Evolutionary conservation across 768 basidiomycete genomes (phyloP).

Genomic region (Collybia mongolica): DNA sequence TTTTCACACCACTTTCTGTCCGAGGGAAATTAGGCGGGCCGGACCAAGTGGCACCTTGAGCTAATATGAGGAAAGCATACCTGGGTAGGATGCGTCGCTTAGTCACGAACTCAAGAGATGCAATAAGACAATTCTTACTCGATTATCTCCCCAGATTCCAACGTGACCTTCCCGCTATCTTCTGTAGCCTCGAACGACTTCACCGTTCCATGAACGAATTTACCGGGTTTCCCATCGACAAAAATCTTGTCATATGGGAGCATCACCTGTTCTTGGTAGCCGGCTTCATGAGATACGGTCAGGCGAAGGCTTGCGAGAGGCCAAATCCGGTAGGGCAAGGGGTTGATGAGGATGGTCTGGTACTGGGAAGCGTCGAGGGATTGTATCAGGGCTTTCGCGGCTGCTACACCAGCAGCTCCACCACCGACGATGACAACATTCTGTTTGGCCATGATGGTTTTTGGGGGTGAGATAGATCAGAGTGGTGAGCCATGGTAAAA

Average conservation of each 20-base stretch:
- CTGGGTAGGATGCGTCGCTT: conserved; percentile 41
- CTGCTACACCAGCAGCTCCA: conserved; percentile 49
- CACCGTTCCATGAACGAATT: conserved; percentile 43
- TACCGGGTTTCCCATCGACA: conserved; percentile 40
- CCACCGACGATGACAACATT: conserved; percentile 49
- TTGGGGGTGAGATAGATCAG: too few species aligned
- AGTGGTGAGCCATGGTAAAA: too few species aligned
- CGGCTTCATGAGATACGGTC: conserved; percentile 41
- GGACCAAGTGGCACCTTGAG: conserved; percentile 54
- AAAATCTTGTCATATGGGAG: conserved; percentile 56
- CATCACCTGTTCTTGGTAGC: conserved; percentile 42
- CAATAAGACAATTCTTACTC: conserved; percentile 35
- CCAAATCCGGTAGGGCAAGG: conserved; percentile 48
- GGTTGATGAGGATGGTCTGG: conserved; percentile 54
- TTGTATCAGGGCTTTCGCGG: conserved; percentile 47
- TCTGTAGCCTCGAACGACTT: too few species aligned
- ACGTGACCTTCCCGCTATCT: background rate
- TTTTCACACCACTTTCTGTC: conserved; percentile 21
- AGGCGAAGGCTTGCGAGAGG: conserved; percentile 54
- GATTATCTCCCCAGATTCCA: conserved; percentile 23
- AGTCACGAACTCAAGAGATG: conserved; percentile 32
- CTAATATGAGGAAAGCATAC: conserved; percentile 51
- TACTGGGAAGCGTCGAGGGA: conserved; percentile 48
- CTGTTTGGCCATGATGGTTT: conserved; percentile 12
- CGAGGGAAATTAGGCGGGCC: conserved; percentile 48